Conservation (phyloP, 345 rosid species). For the Citrus reticulata region DNA sequence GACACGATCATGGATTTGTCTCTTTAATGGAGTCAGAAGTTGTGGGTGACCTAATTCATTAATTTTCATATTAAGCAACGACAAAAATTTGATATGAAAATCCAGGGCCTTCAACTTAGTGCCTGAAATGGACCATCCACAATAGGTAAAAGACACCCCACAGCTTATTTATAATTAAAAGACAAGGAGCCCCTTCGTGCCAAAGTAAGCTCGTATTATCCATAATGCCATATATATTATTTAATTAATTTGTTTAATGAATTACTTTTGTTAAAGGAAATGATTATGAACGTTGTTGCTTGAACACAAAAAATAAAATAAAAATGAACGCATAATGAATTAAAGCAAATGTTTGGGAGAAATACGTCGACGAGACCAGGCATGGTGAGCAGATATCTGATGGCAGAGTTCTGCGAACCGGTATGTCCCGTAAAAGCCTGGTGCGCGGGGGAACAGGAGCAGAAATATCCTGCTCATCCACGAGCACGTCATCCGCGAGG, state of each 20-base stretch:
- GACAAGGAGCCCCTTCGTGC: neutral
- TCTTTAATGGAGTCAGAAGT: neutral
- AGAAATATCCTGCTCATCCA: too few relatives aligned
- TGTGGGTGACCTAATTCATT: neutral
- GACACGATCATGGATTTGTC: neutral
- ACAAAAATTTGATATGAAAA: neutral
- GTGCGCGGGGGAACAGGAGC: too few relatives aligned
- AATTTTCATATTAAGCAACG: neutral
- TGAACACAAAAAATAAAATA: neutral
- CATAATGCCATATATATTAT: neutral
- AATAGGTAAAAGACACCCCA: neutral
- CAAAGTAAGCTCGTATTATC: neutral
- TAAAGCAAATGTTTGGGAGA: too few relatives aligned
- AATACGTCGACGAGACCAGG: too few relatives aligned
- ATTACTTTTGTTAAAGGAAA: neutral
- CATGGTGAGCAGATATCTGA: too few relatives aligned
- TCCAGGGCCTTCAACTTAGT: neutral
- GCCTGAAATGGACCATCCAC: constrained; percentile 12
- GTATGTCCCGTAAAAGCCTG: too few relatives aligned
- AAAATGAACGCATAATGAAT: too few relatives aligned
- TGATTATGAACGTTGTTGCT: neutral
- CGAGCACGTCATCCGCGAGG: too few relatives aligned
- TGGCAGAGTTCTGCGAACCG: too few relatives aligned
- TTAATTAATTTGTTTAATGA: neutral
- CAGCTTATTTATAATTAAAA: neutral